Conservation (phyloP, 768 basidiomycete genomes). For the Candolleomyces eurysporus region DNA sequence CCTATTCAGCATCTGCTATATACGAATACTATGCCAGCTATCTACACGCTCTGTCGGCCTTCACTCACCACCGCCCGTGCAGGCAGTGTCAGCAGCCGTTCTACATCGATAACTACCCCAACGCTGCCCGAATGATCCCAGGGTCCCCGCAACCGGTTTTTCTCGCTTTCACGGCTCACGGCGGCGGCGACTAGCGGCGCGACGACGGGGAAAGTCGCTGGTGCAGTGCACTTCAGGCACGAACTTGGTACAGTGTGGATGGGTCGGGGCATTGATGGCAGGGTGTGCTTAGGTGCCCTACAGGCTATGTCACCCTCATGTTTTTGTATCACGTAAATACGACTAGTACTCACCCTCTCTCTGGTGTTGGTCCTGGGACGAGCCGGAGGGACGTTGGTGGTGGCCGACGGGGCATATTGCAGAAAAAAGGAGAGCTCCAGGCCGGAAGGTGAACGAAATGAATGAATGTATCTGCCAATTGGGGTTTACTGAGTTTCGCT, state of each 20-base stretch:
- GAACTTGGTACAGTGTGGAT: slow-evolving; percentile 24
- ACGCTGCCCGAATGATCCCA: slow-evolving; percentile 59
- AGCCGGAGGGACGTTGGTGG: slow-evolving; percentile 68
- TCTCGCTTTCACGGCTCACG: slow-evolving; percentile 6
- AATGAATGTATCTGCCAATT: neutral
- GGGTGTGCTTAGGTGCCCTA: slow-evolving; percentile 57
- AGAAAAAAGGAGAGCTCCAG: slow-evolving; percentile 1
- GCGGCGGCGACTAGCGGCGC: slow-evolving; percentile 16
- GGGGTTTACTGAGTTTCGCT: too few species aligned
- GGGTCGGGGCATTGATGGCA: slow-evolving; percentile 67
- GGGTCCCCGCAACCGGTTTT: slow-evolving; percentile 41
- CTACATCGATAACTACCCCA: slow-evolving; percentile 41
- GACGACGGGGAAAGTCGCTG: neutral
- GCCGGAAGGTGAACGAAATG: slow-evolving; percentile 3
- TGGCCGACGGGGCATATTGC: slow-evolving; percentile 61
- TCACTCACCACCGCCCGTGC: slow-evolving; percentile 36
- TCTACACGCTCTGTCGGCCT: neutral
- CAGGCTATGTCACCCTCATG: neutral
- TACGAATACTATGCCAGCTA: neutral
- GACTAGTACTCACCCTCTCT: slow-evolving; percentile 39
- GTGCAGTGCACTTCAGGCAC: slow-evolving; percentile 4
- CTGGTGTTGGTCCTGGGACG: slow-evolving; percentile 57
- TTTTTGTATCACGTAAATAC: slow-evolving; percentile 10
- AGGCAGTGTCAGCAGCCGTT: slow-evolving; percentile 42
- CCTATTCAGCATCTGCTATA: too few species aligned